Evolutionary conservation across 495 filamentous ascomycete species (phyloP), one percentile per base, ranked within the genome.

Genomic region (Aspergillus conjunctus): DNA sequence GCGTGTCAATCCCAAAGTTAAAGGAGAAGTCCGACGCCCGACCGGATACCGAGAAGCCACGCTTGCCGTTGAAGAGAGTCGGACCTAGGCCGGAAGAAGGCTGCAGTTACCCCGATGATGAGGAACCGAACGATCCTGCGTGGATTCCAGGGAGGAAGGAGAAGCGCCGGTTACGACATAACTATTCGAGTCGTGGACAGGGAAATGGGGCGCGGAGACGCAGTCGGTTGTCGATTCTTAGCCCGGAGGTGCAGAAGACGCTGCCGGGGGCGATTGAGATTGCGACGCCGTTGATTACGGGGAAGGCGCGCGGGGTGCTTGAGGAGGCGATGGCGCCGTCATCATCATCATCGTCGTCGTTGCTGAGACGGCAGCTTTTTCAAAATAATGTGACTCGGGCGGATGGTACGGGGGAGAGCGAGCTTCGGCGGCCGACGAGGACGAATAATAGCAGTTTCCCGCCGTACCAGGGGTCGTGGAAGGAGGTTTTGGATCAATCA

Each of bases 211-310:
- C 61, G 7, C 63, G 58, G 44, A 66, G 61, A 52, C 71, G 75
- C 48, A 69, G 68, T 17, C 60, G 72, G 53, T 44, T 78, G 34
- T 69, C 70, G 4, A 67, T 78, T 43, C 67, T 67, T 20, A 80
- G 77, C 49, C 77, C 78, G 1, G 76, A 80, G 49, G 52, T 60
- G n/a, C 62, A 63, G 45, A 74, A 67, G 52, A 72, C 68, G 15
- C 62, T 80, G 8, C 78, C 76, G 15, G 78, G 78, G n/a, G 75
- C 76, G 7, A 79, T 80, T 54, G 73, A 80, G 57, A 67, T 80
- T 26, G 74, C 78, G 41, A 80, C 78, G 17, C 78, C 78, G 8
- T 59, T 77, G 65, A 78, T 80, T 52, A 77, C 73, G 0, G 77
- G 77, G 7, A 77, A 69, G 56, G 22, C 26, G 5, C 26, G 65